Evolutionary conservation across 371 early-diverging fungal species (phyloP), one percentile per base, ranked within the genome.

Genomic region (Mortierella sp.): DNA sequence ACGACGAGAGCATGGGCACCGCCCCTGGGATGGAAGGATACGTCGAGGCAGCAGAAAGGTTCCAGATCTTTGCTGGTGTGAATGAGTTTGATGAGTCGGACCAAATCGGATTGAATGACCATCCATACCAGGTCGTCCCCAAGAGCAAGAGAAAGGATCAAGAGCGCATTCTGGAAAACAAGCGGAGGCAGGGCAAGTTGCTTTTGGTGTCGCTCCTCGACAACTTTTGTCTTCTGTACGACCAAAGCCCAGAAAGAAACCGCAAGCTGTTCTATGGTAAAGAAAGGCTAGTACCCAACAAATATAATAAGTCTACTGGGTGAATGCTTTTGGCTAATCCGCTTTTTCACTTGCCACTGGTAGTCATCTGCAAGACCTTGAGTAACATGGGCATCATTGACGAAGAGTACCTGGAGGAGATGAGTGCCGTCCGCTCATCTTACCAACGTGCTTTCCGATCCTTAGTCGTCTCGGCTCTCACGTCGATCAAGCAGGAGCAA

Each of bases 161-260:
- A 21, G 80, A 80, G 34, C 68, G 73, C 41, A 61, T 72, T 23
- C 15, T 69, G 49, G 80, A 80, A n/a, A 79, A 68, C 65, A 86
- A 86, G 64, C 64, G 87, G 17, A 71, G 85, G 23, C 93, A 92
- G 66, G 89, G 90, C 39, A 89, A 87, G 43, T 79, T 94, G 41
- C 79, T 94, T 1, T 72, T 93, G 24, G 93, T 91, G 0, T 86
- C 92, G 12, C 75, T 93, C 23, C 83, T 93, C 1, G 92, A 94
- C 56, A 93, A 93, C 68, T 96, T 95, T 82, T 94, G 95, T 75
- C 80, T 87, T 46, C 75, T 93, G 17, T 94, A 95, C 78, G 94
- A 94, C 60, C 90, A 93, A 61, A 86, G 88, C 24, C 94, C 94
- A 1, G 89, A 93, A 64, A 85, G 89, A 50, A 95, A 93, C 71